Conservation (phyloP, 2,329 filamentous ascomycete genomes). For the Venturia nashicola region DNA sequence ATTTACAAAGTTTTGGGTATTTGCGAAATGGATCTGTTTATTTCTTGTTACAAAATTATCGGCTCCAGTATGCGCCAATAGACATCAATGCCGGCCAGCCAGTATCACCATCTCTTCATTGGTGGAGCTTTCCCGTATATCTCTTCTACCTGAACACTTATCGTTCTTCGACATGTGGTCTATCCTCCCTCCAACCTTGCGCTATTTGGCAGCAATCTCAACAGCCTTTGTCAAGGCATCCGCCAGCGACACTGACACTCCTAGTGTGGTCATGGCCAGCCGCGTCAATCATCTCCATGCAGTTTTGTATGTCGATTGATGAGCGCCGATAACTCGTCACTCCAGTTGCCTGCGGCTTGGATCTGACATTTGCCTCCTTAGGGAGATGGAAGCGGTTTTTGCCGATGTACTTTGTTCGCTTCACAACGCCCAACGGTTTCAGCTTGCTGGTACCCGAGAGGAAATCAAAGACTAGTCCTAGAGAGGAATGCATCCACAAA, state of each 20-base stretch:
- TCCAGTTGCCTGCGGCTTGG: constrained; percentile 14
- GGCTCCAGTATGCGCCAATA: background rate
- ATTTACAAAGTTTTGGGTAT: background rate
- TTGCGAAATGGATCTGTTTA: background rate
- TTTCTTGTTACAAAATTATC: background rate
- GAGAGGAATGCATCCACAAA: constrained; percentile 71
- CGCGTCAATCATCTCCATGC: constrained; percentile 53
- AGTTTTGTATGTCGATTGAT: constrained; percentile 34
- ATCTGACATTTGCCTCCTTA: constrained; percentile 19
- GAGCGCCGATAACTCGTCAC: constrained; percentile 40
- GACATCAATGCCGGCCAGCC: background rate
- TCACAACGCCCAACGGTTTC: constrained; percentile 49
- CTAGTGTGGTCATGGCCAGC: constrained; percentile 44
- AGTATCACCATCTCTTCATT: background rate
- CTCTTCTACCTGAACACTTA: constrained; percentile 27
- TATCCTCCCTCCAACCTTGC: constrained; percentile 31
- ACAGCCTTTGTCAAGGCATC: constrained; percentile 41
- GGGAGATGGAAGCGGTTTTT: constrained; percentile 67
- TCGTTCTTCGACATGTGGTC: constrained; percentile 14
- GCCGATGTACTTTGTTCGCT: constrained; percentile 89
- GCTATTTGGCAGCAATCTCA: constrained; percentile 20
- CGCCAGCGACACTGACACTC: constrained; percentile 38
- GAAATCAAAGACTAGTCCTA: constrained; percentile 92
- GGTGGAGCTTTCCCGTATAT: constrained; percentile 36
- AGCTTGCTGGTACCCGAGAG: constrained; percentile 39